phyloP scores from a whole-genome alignment of 1,284 basidiomycete genomes.

The Wallemia hederae region DNA sequence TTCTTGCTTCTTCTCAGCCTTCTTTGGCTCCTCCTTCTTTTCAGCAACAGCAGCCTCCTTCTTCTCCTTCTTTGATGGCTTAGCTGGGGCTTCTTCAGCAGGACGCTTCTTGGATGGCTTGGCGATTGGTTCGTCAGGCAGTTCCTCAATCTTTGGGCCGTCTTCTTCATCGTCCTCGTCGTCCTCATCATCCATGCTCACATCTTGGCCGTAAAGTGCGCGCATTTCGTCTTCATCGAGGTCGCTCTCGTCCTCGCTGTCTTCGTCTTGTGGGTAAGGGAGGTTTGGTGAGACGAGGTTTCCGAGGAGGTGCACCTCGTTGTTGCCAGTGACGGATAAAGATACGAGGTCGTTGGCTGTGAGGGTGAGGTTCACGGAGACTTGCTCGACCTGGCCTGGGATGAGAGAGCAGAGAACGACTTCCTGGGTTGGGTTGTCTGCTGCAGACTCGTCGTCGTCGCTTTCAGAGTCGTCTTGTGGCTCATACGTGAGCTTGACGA shows the following conservation, averaged over 20 bases:
- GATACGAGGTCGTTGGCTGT: conserved; percentile 35
- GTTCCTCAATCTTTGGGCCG: conserved; percentile 4
- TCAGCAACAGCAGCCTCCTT: conserved; percentile 22
- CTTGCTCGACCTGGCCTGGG: conserved; percentile 36
- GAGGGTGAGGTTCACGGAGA: conserved; percentile 41
- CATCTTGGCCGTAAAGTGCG: conserved; percentile 8
- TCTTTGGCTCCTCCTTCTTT: conserved; percentile 13
- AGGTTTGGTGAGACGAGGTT: conserved; percentile 41
- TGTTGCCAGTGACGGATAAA: conserved; percentile 55
- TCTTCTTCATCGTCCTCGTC: conserved; percentile 15
- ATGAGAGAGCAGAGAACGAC: conserved; percentile 22
- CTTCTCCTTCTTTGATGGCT: conserved; percentile 26
- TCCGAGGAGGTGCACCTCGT: conserved; percentile 58
- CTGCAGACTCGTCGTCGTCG: conserved; percentile 20
- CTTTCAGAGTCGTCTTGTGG: conserved; percentile 23
- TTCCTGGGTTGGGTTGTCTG: conserved; percentile 20
- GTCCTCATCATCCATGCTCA: conserved; percentile 15
- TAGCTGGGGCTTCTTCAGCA: conserved; percentile 13
- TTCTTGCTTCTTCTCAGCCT: conserved; percentile 18
- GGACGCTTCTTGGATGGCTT: conserved; percentile 28
- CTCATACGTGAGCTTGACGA: conserved; percentile 45
- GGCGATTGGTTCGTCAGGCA: not conserved
- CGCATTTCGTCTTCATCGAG: conserved; percentile 17
- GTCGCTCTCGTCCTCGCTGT: conserved; percentile 15
- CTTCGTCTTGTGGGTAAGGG: conserved; percentile 15